Conservation (phyloP, 2,329 filamentous ascomycete species). For the Apiospora koreana region DNA sequence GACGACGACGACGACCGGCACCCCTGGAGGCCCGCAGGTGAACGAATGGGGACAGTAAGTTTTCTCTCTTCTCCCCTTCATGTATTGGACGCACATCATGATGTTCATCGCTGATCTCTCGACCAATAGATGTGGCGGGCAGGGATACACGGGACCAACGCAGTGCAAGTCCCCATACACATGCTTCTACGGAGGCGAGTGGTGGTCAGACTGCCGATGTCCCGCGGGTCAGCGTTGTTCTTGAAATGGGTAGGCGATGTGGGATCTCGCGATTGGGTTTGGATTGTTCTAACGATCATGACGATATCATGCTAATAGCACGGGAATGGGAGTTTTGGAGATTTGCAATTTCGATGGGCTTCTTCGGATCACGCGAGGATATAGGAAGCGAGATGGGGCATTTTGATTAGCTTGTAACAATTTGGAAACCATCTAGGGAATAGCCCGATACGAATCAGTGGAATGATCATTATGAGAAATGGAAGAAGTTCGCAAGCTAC, state of each 20-base stretch:
- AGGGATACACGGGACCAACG: background rate
- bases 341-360: background rate
- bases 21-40: constrained; percentile 20
- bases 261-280: background rate
- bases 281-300: background rate
- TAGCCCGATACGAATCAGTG: too few relatives aligned
- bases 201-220: constrained; percentile 6
- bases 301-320: background rate
- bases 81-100: too few relatives aligned
- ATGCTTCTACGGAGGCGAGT: background rate
- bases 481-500: too few relatives aligned
- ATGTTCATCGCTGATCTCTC: background rate
- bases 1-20: background rate
- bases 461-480: too few relatives aligned
- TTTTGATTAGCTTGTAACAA: background rate
- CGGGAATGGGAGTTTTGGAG: background rate
- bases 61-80: background rate
- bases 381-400: background rate
- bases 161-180: background rate
- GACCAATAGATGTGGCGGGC: background rate
- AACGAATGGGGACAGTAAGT: constrained; percentile 37
- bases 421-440: too few relatives aligned
- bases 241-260: background rate
- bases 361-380: background rate
- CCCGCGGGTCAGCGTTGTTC: background rate